Evolutionary conservation across 202 grass and related monocot species (phyloP), one percentile per base, ranked within the genome.

Genomic region (Carex sylvatica): DNA sequence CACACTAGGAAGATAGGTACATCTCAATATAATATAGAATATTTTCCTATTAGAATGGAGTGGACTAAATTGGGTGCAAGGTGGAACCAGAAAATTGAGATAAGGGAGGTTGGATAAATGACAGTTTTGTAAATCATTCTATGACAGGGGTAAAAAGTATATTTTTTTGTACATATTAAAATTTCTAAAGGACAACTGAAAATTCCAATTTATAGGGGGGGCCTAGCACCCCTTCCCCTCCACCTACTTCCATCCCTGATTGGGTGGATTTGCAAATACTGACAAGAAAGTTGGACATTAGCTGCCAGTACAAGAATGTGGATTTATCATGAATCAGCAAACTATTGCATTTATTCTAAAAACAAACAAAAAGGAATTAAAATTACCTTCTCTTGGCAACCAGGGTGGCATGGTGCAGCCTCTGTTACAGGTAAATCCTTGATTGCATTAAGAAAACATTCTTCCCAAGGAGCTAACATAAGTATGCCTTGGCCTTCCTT

Each of bases 401-500:
- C 94, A 72, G 75, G 62, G 84, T 92, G 66, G 79, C 89, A 90
- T 68, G 83, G 31, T 14, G 63, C 54, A 81, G 85, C 83, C 62
- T 90, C 86, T 53, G 91, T 86, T 87, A 98, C 84, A 49, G 96
- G 89, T 77, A 98, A 93, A 92, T 95, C 96, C 13, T 90, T 87
- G 56, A 99, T 70, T 1, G 66, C 87, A 70, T 31, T 52, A 64
- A 99, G 74, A 82, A 95, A 99, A 55, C 88, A 67, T 52, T 46
- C 88, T 83, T 99, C 96, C 96, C 96, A 99, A 78, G 89, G 93
- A 92, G 96, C 92, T 66, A 93, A 66, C 38, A 99, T 81, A 78
- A 99, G 84, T 65, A 95, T 58, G 42, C 96, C 96, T 75, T 82
- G 87, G 24, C 96, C 96, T 89, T 90, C 96, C 83, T 95, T 99